Base-by-base conservation (phyloP, 2,329 filamentous ascomycete species). In the Apiospora phragmitis region DNA sequence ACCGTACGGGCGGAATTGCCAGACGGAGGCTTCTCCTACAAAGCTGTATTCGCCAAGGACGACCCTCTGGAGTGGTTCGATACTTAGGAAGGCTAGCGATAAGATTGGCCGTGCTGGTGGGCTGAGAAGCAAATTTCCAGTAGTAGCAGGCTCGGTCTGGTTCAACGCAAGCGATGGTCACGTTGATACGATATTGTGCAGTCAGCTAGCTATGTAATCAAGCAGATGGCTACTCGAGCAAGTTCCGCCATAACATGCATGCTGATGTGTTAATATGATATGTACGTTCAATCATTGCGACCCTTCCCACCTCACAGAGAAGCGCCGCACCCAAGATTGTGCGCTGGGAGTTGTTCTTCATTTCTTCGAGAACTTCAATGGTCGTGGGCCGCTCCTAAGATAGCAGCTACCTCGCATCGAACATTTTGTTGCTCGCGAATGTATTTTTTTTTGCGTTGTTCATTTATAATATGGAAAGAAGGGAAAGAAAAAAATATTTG, bases 251-350 rank as follows among this genome's bases (percentile, higher is more conserved):
- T n/a, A 59, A 59, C 49, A 35, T 11, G 51, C 38, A 67, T 43
- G 26, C 11, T 45, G 55, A 65, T 49, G n/a, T 14, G 29, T n/a
- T 62, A n/a, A 38, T 62, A 32, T 38, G 55, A 38, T 67, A 86
- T 87, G 86, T 87, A 83, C 85, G 86, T 76, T 87, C 86, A 87
- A 87, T 87, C 86, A 87, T 87, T 87, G 86, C 86, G 85, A 83
- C 87, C 86, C 86, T 85, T 81, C 84, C 81, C 86, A 87, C 80
- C 69, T 78, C 78, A 81, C 78, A 76, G 84, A 81, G 81, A 82
- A 87, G 83, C 86, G 87, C 84, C 86, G 86, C 86, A 87, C 86
- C 86, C 86, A 87, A 87, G 86, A 87, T 86, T 86, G 85, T 84
- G 83, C 86, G 85, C 77, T 83, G 79, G 81, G 76, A 73, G 74